Base-by-base conservation (phyloP, 2,329 filamentous ascomycete genomes). In the Fusarium armeniacum region DNA sequence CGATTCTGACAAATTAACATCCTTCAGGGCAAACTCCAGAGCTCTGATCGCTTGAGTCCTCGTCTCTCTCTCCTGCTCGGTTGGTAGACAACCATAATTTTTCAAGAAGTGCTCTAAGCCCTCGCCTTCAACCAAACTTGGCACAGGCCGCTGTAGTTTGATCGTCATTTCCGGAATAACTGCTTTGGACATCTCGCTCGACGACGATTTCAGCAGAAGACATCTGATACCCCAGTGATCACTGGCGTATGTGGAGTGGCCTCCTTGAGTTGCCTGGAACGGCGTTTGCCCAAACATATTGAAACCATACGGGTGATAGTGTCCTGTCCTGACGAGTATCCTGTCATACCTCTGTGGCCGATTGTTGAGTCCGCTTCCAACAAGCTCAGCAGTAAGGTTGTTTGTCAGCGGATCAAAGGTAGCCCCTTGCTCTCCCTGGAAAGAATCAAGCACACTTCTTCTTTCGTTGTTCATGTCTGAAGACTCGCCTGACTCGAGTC, bases 311-410 rank as follows among this genome's bases (percentile, higher is more conserved):
- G 78, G 75, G 2, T 61, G 68, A 7, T 86, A 76, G 18, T 76
- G 72, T 8, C 86, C 75, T 26, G 56, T 35, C 24, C 82, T 85
- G 35, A 89, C 76, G 4, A 91, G 77, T 45, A 92, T 88, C 35
- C 89, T 83, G 71, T 91, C 89, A 64, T 91, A 91, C 49, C 90
- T 80, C 72, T 91, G 89, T 3, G 90, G 89, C 22, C 87, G 82
- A 68, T 84, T 84, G 49, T 86, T 83, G 47, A 81, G 77, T 2
- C 83, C 82, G 46, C 75, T 79, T 5, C 81, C 81, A 2, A 85
- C 83, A 5, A 83, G 83, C 13, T 81, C 79, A 2, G 84, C 82
- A 5, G 89, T 89, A 15, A 90, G 80, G 1, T 77, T 75, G 70
- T 92, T 92, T 8, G 78, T 78, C 3, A 78, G 78, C 1, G 89